Evolutionary conservation across 192 early-diverging fungal species (phyloP), one percentile per base, ranked within the genome.

Genomic region (Diversispora eburnea): DNA sequence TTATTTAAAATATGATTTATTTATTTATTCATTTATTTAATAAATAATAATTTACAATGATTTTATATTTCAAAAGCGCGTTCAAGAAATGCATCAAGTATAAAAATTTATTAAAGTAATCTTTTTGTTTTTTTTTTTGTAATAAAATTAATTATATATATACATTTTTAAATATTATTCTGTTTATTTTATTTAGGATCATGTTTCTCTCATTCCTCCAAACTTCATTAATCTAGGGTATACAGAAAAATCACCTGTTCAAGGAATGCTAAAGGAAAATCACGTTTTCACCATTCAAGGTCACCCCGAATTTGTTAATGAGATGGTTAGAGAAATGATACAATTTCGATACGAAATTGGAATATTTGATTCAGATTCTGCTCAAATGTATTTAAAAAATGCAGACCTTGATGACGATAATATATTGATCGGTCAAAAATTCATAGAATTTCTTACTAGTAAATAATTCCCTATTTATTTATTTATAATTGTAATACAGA

Each of bases 271-370:
- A 1, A 77, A 85, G 43, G 86, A 86, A 15, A 54, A 79, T 48
- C 83, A 82, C 47, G 83, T 86, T 46, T 76, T 91, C 15, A 85
- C 89, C 0, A 48, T 91, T 13, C 91, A 93, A 70, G 90, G 87
- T 8, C 91, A 93, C 59, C 91, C 91, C 0, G 91, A 93, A 75
- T 90, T 86, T 49, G 82, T 80, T 12, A 55, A 77, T 1, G 81
- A 81, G 3, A 75, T 79, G 19, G 78, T 87, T 52, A 65, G 55
- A 45, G 79, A 74, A 8, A 76, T 88, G 47, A 67, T 84, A 25
- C 72, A 73, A 8, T 19, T 66, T 17, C 78, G 86, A 4, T 46
- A 58, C 0, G 81, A 78, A 0, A 64, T 47, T 10, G 83, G 79
- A 5, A 73, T 83, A 0, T 71, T 84, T 17, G 70, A 39, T 60